Percentiles rank a stretch among this genome's conserved stretches.
Evolutionary conservation across 177 flowering plant species (phyloP).

Genomic region (Tripterygium wilfordii): DNA sequence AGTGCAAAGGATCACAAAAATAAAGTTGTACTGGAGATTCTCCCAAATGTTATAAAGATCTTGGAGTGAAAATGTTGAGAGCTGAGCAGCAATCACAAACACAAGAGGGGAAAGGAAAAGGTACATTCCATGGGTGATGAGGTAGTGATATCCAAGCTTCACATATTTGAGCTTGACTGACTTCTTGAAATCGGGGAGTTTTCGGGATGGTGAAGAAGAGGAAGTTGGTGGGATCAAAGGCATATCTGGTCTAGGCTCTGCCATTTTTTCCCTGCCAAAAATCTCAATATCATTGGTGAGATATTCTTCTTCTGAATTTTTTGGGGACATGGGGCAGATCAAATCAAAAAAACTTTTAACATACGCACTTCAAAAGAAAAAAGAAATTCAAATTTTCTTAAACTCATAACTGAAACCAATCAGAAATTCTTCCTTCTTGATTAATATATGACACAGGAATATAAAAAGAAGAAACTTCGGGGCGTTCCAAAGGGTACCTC

Average conservation of each 20-base stretch:
- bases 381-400: too few relatives aligned
- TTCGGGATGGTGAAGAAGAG: constrained; percentile 24
- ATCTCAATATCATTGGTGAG: not conserved
- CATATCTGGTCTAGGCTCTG: constrained; percentile 26
- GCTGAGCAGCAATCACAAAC: constrained; percentile 45
- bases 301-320: too few relatives aligned
- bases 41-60: constrained; percentile 64
- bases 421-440: too few relatives aligned
- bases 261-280: constrained; percentile 26
- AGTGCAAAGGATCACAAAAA: constrained; percentile 59
- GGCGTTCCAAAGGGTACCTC: too few relatives aligned
- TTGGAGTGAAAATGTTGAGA: constrained; percentile 59
- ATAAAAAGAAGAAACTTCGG: too few relatives aligned
- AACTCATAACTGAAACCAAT: too few relatives aligned
- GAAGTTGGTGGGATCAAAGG: constrained; percentile 37
- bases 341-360: constrained; percentile 15
- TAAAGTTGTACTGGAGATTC: constrained; percentile 59
- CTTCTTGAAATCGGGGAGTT: constrained; percentile 65
- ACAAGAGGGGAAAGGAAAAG: constrained; percentile 52
- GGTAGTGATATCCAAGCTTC: constrained; percentile 73
- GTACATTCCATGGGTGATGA: constrained; percentile 77
- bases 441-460: too few relatives aligned
- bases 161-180: constrained; percentile 66
- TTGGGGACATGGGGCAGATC: too few relatives aligned
- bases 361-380: too few relatives aligned